Conservation (phyloP, 257 asterid genomes). For the Jasminum sambac region DNA sequence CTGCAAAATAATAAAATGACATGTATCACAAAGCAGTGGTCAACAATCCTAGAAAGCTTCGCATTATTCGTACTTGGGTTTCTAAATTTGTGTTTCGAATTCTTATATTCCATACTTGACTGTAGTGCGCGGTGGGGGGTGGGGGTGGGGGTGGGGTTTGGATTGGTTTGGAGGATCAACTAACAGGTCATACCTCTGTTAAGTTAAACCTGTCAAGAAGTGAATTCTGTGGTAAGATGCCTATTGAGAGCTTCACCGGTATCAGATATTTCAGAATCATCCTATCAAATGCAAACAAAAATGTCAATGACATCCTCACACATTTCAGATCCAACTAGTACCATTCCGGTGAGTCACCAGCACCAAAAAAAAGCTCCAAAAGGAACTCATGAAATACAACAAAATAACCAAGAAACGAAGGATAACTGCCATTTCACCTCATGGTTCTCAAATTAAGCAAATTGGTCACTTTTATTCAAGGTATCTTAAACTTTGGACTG, state of each 20-base stretch:
- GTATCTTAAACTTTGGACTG: constrained; percentile 10
- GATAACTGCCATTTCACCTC: neutral
- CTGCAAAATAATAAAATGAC: constrained; percentile 45
- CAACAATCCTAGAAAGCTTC: constrained; percentile 15
- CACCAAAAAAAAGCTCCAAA: neutral
- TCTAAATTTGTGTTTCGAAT: neutral
- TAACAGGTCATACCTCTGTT: constrained; percentile 63
- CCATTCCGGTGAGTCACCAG: neutral
- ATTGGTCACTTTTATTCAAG: neutral
- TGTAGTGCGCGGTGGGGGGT: neutral
- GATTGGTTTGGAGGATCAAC: constrained; percentile 6
- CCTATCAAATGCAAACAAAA: constrained; percentile 44
- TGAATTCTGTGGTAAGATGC: constrained; percentile 59
- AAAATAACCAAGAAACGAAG: constrained; percentile 5
- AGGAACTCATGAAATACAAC: neutral
- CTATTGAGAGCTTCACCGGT: constrained; percentile 93
- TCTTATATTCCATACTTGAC: neutral
- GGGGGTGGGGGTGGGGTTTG: neutral
- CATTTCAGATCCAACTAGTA: neutral
- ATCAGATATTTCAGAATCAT: constrained; percentile 89
- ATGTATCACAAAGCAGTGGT: constrained; percentile 5
- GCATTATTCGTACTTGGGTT: neutral
- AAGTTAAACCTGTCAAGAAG: constrained; percentile 77
- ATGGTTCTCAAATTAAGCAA: neutral
- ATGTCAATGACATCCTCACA: constrained; percentile 3